A percentile compares a stretch with the other conserved stretches of the same genome.
These are phyloP conservation scores for Cetradonia linearis DNA, from an alignment of 495 filamentous ascomycete genomes.

Conservation along the genomic window DNA sequence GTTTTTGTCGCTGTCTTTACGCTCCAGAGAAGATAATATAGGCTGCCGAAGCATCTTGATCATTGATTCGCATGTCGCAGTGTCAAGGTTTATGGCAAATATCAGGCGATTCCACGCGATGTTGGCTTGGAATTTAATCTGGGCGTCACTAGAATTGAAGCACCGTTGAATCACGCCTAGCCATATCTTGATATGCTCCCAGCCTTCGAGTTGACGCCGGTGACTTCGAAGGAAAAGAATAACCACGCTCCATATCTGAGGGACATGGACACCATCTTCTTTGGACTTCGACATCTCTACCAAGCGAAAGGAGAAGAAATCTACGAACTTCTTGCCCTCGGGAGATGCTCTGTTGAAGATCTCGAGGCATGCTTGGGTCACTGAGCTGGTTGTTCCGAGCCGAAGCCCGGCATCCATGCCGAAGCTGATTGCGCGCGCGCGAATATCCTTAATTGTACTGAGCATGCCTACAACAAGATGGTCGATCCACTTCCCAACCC, in stretches of 20 bases:
- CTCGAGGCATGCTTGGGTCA: constrained; percentile 54
- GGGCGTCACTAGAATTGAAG: constrained; percentile 67
- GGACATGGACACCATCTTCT: constrained; percentile 56
- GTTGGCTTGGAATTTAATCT: constrained; percentile 66
- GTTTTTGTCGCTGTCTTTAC: constrained; percentile 47
- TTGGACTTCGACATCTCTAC: constrained; percentile 56
- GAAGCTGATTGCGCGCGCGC: constrained; percentile 60
- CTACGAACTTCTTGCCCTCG: constrained; percentile 49
- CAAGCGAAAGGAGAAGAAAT: constrained; percentile 57
- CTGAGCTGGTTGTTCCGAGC: constrained; percentile 52
- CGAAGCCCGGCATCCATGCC: constrained; percentile 55
- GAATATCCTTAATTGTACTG: constrained; percentile 63
- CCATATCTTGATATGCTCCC: constrained; percentile 64
- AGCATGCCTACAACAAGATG: constrained; percentile 75
- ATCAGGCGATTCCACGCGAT: constrained; percentile 76
- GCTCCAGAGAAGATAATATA: constrained; percentile 57
- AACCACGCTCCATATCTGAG: constrained; percentile 78
- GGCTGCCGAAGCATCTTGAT: constrained; percentile 60
- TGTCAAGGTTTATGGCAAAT: constrained; percentile 53
- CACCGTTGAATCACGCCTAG: constrained; percentile 67
- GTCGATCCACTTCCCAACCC: constrained; percentile 59
- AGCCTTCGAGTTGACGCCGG: constrained; percentile 51
- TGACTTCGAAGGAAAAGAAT: constrained; percentile 62
- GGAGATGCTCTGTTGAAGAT: constrained; percentile 49
- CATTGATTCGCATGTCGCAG: constrained; percentile 47